A percentile compares a stretch with the other conserved stretches of the same genome.
Conservation (phyloP, 164 flowering plant species). For the Cinnamomum chago region DNA sequence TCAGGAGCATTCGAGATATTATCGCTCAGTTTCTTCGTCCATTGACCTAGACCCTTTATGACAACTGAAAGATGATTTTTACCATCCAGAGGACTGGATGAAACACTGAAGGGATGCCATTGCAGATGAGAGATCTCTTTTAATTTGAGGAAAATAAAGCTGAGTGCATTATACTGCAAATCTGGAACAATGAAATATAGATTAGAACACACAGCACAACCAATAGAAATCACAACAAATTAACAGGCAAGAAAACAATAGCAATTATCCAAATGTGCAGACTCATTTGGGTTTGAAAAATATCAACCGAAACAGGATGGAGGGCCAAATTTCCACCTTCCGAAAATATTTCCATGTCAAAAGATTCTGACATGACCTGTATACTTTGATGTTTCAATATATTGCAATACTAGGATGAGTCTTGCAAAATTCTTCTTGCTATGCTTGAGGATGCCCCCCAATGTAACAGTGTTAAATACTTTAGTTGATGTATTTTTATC, state of each 20-base stretch:
- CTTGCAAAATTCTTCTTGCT: no score
- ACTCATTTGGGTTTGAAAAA: no score
- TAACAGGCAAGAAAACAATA: background rate
- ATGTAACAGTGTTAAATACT: background rate
- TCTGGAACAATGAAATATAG: conserved; percentile 28
- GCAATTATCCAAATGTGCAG: background rate
- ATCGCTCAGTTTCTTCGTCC: conserved; percentile 63
- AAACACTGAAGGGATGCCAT: conserved; percentile 97
- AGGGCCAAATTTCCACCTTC: no score
- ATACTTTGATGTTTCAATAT: no score
- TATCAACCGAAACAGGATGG: no score
- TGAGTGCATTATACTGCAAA: conserved; percentile 77
- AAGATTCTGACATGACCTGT: no score
- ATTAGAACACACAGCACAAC: background rate
- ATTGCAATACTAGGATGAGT: no score
- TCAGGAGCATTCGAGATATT: conserved; percentile 28
- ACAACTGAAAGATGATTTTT: conserved; percentile 64
- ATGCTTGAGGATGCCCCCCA: background rate
- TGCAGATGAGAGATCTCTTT: conserved; percentile 80
- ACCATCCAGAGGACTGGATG: conserved; percentile 93
- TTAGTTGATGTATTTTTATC: no score
- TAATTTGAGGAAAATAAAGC: conserved; percentile 74
- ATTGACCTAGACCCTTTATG: conserved; percentile 79
- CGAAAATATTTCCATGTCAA: no score
- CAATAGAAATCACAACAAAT: background rate